Evolutionary conservation across 345 rosid species (phyloP), one percentile per base, ranked within the genome.

Genomic region (Laguncularia racemosa): DNA sequence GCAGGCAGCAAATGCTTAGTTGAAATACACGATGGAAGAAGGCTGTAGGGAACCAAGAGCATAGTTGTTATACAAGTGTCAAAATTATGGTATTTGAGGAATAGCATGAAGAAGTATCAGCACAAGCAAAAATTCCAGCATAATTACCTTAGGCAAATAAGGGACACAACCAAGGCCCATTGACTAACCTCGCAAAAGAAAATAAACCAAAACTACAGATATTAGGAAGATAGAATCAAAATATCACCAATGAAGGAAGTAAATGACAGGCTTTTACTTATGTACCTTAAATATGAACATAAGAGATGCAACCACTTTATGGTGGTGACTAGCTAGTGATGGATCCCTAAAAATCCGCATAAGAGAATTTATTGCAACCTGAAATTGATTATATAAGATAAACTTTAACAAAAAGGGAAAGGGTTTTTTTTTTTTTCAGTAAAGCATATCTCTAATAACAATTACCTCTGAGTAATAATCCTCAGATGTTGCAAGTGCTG

Each of bases 101-200:
- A 48, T 14, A 20, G 28, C 19, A 23, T 47, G 28, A 57, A 57
- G 50, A 45, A 38, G 14, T 21, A 14, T 58, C 17, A 58, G 9
- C 20, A 17, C 14, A 14, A 44, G 12, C 50, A 15, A 13, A 20
- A 12, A 19, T 4, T 40, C 40, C 40, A 61, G 52, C 13, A 20
- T 46, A 86, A 84, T 67, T 68, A 87, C 97, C 96, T 93, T 90
- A 6, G 96, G 99, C 68, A 93, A 72, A 74, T 89, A 93, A 21
- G 99, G 96, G 60, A 93, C 99, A 67, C 97, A 89, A 40, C 82
- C 97, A 71, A 93, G 95, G 71, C 85, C 91, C 99, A 87, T 89
- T 19, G 97, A 89, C 99, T 93, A 75, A 76, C 83, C 91, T 83
- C 84, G 69, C 79, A 78, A 61, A 18, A 59, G 71, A 47, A 62